Conservation (phyloP, 192 early-diverging fungal genomes). For the Backusella westeae region DNA sequence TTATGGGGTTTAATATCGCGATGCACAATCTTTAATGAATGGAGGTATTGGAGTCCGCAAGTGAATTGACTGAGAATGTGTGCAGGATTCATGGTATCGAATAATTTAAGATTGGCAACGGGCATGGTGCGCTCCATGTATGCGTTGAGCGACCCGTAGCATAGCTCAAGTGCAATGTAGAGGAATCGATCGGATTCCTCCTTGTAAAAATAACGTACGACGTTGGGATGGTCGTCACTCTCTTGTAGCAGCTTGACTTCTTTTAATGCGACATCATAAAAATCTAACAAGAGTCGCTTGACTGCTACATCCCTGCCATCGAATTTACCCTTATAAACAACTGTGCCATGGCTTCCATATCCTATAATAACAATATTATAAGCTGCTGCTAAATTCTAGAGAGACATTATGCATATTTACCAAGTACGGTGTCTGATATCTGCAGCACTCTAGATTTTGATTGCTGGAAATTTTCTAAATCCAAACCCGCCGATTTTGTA, state of each 20-base stretch:
- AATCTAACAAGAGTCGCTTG: constrained; percentile 91
- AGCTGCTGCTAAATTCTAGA: neutral
- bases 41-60: constrained; percentile 82
- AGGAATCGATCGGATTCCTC: constrained; percentile 88
- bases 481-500: constrained; percentile 3
- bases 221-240: constrained; percentile 94
- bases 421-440: constrained; percentile 29
- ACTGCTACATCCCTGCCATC: constrained; percentile 91
- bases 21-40: constrained; percentile 95
- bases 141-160: constrained; percentile 87
- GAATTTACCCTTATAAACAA: constrained; percentile 93
- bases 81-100: constrained; percentile 57
- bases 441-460: constrained; percentile 14
- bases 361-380: constrained; percentile 45
- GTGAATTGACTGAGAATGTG: constrained; percentile 83
- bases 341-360: constrained; percentile 95
- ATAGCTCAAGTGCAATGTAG: constrained; percentile 97
- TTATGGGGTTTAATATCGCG: constrained; percentile 98
- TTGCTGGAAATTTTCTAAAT: constrained; percentile 13
- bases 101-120: constrained; percentile 43
- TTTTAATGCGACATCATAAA: constrained; percentile 94
- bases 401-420: neutral
- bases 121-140: constrained; percentile 62
- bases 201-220: constrained; percentile 91
- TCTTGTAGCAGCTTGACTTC: constrained; percentile 92